Conservation (phyloP, 179 eudicot genomes). For the Beta macrorhiza region DNA sequence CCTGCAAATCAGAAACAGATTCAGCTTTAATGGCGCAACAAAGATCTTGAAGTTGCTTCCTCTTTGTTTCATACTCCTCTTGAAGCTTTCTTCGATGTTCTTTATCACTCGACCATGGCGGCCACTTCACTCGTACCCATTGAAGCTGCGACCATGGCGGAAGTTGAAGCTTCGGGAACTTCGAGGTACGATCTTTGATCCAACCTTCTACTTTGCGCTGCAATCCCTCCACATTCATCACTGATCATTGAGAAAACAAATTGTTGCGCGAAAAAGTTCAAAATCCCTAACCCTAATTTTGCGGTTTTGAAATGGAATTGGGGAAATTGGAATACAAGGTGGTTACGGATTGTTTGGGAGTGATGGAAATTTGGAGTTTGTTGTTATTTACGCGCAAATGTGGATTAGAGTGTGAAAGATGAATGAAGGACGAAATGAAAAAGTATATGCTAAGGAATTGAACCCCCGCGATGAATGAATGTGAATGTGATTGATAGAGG, state of each 20-base stretch:
- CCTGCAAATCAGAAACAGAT: constrained; percentile 86
- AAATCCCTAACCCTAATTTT: constrained; percentile 30
- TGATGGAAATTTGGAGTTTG: background rate
- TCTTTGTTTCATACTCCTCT: constrained; percentile 64
- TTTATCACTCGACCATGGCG: constrained; percentile 71
- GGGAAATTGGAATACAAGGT: background rate
- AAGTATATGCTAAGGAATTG: constrained; percentile 46
- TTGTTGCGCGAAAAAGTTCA: too few species aligned
- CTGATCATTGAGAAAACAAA: background rate
- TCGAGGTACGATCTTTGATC: constrained; percentile 73
- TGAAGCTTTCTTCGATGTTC: constrained; percentile 65
- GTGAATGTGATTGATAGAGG: background rate
- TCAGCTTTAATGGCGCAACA: constrained; percentile 75
- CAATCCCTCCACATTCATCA: constrained; percentile 53
- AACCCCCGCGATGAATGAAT: constrained; percentile 32
- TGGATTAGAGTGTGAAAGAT: background rate
- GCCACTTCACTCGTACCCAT: constrained; percentile 59
- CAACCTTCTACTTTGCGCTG: constrained; percentile 74
- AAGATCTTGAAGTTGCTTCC: constrained; percentile 63
- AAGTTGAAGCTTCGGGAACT: constrained; percentile 45
- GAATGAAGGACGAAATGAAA: background rate
- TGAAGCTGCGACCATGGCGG: constrained; percentile 45
- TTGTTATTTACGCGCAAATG: background rate
- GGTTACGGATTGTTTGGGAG: background rate
- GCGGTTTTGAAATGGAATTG: background rate